phyloP scores from a whole-genome alignment of 2,329 filamentous ascomycete species.

The Colletotrichum tanaceti region DNA sequence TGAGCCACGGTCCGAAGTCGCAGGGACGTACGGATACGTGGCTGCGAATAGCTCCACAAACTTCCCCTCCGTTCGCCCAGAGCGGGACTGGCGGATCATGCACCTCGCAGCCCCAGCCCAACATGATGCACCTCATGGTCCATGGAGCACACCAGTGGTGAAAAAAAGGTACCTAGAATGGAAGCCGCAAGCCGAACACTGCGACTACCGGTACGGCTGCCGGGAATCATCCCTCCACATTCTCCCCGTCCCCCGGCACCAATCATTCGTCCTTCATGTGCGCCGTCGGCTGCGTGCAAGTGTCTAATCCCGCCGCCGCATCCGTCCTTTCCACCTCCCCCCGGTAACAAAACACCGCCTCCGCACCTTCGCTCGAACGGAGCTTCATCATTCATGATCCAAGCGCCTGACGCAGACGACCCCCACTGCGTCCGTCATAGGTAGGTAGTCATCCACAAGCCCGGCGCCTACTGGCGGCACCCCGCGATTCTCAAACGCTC shows the following conservation, averaged over 20 bases:
- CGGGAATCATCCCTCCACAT: conserved; percentile 21
- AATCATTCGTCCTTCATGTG: conserved; percentile 9
- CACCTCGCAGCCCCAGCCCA: conserved; percentile 24
- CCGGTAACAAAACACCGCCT: conserved; percentile 20
- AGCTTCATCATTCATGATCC: conserved; percentile 29
- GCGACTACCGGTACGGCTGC: conserved; percentile 7
- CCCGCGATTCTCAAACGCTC: conserved; percentile 37
- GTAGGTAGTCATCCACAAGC: conserved; percentile 9
- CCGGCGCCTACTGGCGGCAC: conserved; percentile 21
- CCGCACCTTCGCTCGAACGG: conserved; percentile 40
- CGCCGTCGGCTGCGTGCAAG: conserved; percentile 16
- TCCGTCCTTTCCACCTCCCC: conserved; percentile 7
- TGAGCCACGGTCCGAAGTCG: conserved; percentile 18
- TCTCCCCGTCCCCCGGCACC: conserved; percentile 4
- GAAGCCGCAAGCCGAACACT: background rate
- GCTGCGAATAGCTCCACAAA: conserved; percentile 38
- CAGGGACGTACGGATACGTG: conserved; percentile 25
- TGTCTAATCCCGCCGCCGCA: conserved; percentile 2
- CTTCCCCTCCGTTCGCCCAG: conserved; percentile 37
- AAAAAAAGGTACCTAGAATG: conserved; percentile 3
- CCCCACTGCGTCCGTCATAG: conserved; percentile 17
- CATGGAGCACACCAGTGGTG: background rate
- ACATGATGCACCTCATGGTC: conserved; percentile 1
- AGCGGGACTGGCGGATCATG: conserved; percentile 40
- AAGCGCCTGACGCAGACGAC: conserved; percentile 26